Conservation (phyloP, 139 green algal genomes). For the Ostreobium quekettii region DNA sequence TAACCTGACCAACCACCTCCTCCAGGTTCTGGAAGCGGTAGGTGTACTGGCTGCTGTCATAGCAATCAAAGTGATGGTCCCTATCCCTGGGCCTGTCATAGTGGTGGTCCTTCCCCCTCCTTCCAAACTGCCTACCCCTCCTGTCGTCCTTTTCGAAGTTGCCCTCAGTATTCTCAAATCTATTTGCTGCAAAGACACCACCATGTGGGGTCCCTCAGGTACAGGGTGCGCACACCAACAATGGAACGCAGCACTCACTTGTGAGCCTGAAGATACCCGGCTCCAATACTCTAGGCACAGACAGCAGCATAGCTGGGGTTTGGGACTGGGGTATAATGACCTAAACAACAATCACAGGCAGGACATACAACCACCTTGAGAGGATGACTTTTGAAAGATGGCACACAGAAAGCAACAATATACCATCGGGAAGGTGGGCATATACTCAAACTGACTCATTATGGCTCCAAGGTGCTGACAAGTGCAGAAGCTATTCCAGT, state of each 20-base stretch:
- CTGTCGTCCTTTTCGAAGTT: conserved; percentile 13
- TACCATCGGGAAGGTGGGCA: no score
- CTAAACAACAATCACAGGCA: no score
- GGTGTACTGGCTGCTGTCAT: conserved; percentile 16
- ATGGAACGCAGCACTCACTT: not conserved
- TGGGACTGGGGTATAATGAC: no score
- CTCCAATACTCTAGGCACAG: no score
- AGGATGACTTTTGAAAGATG: no score
- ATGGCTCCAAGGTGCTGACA: no score
- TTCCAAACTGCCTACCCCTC: conserved; percentile 12
- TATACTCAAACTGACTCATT: no score
- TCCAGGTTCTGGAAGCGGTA: conserved; percentile 54
- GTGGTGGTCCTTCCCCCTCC: conserved; percentile 16
- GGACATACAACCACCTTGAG: no score
- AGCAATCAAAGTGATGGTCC: conserved; percentile 11
- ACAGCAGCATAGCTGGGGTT: no score
- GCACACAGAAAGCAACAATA: no score
- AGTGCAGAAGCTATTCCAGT: no score
- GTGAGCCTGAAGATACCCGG: not conserved
- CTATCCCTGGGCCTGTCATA: not conserved
- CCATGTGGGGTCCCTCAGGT: not conserved
- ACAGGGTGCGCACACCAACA: not conserved
- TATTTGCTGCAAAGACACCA: not conserved
- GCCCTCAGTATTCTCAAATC: not conserved
- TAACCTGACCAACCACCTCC: conserved; percentile 75